Evolutionary conservation across 2,329 filamentous ascomycete species (phyloP), one percentile per base, ranked within the genome.

Genomic region (Hymenoscyphus fructigenus): DNA sequence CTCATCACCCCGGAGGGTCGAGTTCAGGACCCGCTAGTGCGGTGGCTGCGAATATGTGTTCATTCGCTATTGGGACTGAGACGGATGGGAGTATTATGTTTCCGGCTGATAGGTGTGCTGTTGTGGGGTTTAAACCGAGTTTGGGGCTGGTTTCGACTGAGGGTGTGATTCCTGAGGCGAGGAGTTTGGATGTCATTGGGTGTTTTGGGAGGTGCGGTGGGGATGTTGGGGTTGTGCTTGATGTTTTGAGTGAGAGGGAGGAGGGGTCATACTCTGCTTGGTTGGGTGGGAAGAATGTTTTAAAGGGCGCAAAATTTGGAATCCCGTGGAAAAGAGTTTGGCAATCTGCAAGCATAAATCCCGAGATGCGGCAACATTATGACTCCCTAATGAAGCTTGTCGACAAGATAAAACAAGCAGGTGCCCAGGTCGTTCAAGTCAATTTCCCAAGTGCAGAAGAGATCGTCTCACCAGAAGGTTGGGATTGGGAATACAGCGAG

Each of bases 71-170:
- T 0, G 91, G 90, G 1, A 92, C 90, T 0, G 91, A 93, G 77
- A 92, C 90, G 0, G 89, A 92, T 73, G 89, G 85, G 3, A 87
- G 84, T 76, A 82, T 93, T 17, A 91, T 92, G 72, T 88, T 86
- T 73, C 91, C 91, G 0, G 89, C 90, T 0, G 84, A 89, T 74
- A 80, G 88, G 4, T 91, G 90, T 72, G 83, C 81, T 1, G 74
- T 93, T 1, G 88, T 92, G 1, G 90, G 90, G 2, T 84, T 93
- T 75, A 93, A 92, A 77, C 89, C 90, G 1, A 92, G 89, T 1
- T 88, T 92, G 5, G 90, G 90, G 0, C 76, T 91, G 60, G 91
- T 20, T 20, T 47, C 41, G 17, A 47, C 41, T 2, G 41, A 20
- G 1, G 41, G 17, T 1, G 17, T 47, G 1, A 47, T 47, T 20